These are phyloP conservation scores for Trichosporon inkin DNA, from an alignment of 1,284 basidiomycete species.

Conservation along the genomic window DNA sequence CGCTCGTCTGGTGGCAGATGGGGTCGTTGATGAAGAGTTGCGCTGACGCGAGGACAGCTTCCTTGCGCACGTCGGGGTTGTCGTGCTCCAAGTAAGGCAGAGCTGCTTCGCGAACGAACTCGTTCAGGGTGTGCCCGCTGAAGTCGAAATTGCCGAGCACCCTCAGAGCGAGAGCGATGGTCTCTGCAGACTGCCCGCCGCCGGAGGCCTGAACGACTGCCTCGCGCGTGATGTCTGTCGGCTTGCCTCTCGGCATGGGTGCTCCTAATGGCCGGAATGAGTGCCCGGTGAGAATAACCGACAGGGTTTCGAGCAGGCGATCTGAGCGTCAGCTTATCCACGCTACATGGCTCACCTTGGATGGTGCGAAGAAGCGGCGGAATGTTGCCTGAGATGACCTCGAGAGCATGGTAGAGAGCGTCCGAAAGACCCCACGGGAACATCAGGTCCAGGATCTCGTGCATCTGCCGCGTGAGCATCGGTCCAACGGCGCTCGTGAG, in stretches of 20 bases:
- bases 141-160: slow-evolving; percentile 95
- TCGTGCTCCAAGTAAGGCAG: slow-evolving; percentile 94
- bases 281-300: slow-evolving; percentile 72
- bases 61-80: slow-evolving; percentile 77
- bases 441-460: slow-evolving; percentile 96
- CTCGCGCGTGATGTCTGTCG: slow-evolving; percentile 57
- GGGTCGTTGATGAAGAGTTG: slow-evolving; percentile 89
- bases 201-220: slow-evolving; percentile 51
- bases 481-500: slow-evolving; percentile 92
- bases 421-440: slow-evolving; percentile 92
- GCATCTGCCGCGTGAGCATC: slow-evolving; percentile 88
- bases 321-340: slow-evolving; percentile 54
- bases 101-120: slow-evolving; percentile 90
- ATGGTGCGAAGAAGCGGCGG: slow-evolving; percentile 87
- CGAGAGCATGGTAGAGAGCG: slow-evolving; percentile 77
- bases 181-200: slow-evolving; percentile 61
- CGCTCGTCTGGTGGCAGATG: slow-evolving; percentile 93
- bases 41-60: slow-evolving; percentile 90
- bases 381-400: slow-evolving; percentile 81
- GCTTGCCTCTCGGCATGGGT: slow-evolving; percentile 37
- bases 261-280: slow-evolving; percentile 81
- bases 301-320: slow-evolving; percentile 77
- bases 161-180: slow-evolving; percentile 77
- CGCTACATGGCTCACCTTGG: slow-evolving; percentile 60
- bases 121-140: slow-evolving; percentile 88